Percentiles rank a stretch among this genome's conserved stretches.
phyloP scores from a whole-genome alignment of 371 early-diverging fungal species.

The Mortierella sp. region DNA sequence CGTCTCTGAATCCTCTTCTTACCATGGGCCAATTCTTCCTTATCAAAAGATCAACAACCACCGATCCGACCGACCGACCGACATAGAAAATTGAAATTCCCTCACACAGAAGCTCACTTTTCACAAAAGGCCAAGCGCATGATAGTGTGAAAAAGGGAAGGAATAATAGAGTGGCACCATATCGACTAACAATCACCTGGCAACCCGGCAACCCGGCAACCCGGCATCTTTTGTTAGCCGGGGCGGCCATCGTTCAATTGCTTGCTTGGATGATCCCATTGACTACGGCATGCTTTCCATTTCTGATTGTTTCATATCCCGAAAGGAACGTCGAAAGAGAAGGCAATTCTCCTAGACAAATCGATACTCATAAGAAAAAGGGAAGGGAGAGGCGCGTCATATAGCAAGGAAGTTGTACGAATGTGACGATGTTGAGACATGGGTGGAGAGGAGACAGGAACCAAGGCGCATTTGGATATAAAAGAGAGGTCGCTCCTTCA shows the following conservation, averaged over 20 bases:
- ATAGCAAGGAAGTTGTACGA: neutral
- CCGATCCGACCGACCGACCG: neutral
- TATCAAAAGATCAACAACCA: neutral
- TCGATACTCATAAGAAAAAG: neutral
- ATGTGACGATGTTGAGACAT: neutral
- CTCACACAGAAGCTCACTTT: neutral
- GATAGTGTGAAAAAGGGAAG: neutral
- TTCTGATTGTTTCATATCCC: neutral
- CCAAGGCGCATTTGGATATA: neutral
- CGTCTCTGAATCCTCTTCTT: neutral
- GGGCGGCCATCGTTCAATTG: neutral
- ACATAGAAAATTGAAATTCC: neutral
- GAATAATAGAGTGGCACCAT: neutral
- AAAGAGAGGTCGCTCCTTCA: no score
- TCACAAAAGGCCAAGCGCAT: neutral
- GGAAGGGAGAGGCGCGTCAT: neutral
- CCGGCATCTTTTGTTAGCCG: constrained; percentile 10
- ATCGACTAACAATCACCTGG: neutral
- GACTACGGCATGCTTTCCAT: neutral
- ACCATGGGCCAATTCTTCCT: neutral
- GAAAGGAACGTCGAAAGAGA: neutral
- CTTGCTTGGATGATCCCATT: neutral
- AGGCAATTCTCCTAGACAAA: neutral
- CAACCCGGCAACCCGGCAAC: constrained; percentile 15
- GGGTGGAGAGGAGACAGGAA: neutral